Evolutionary conservation across 148 eudicot genomes (phyloP).

Genomic region (Talinum fruticosum): DNA sequence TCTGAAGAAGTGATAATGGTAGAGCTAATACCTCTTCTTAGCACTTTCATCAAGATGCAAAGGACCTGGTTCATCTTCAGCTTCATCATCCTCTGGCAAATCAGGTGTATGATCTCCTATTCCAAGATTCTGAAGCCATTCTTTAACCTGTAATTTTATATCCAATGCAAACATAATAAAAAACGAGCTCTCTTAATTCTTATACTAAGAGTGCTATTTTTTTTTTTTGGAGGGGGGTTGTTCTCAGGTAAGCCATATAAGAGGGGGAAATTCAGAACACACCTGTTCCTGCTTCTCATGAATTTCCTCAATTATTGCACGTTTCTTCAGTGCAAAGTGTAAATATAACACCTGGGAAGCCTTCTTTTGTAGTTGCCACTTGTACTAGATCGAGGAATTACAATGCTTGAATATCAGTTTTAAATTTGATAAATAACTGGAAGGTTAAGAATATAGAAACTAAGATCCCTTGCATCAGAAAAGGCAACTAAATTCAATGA

Average conservation of each 20-base stretch:
- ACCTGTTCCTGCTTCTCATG: slow-evolving; percentile 99
- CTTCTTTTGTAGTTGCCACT: slow-evolving; percentile 90
- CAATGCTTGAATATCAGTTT: slow-evolving; percentile 16
- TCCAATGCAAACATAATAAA: slow-evolving; percentile 19
- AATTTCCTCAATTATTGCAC: slow-evolving; percentile 87
- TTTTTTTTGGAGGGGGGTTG: background rate
- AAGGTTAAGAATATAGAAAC: background rate
- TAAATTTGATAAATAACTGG: background rate
- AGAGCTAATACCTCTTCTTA: slow-evolving; percentile 57
- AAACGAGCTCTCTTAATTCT: slow-evolving; percentile 3
- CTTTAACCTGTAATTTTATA: slow-evolving; percentile 61
- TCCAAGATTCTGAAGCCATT: slow-evolving; percentile 99
- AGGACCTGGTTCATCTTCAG: slow-evolving; percentile 68
- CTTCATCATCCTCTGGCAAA: slow-evolving; percentile 88
- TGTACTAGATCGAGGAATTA: slow-evolving; percentile 46
- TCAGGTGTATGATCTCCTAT: slow-evolving; percentile 72
- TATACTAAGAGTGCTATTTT: background rate
- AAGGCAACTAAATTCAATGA: background rate
- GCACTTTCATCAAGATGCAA: slow-evolving; percentile 68
- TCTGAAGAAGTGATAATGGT: slow-evolving; percentile 21
- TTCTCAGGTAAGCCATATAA: background rate
- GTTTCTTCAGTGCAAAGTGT: slow-evolving; percentile 90
- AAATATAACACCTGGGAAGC: slow-evolving; percentile 90
- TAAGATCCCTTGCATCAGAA: background rate
- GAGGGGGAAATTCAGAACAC: slow-evolving; percentile 22